Evolutionary conservation across 352 stramenopile genomes (phyloP).

Genomic region (Phytophthora crassamura): DNA sequence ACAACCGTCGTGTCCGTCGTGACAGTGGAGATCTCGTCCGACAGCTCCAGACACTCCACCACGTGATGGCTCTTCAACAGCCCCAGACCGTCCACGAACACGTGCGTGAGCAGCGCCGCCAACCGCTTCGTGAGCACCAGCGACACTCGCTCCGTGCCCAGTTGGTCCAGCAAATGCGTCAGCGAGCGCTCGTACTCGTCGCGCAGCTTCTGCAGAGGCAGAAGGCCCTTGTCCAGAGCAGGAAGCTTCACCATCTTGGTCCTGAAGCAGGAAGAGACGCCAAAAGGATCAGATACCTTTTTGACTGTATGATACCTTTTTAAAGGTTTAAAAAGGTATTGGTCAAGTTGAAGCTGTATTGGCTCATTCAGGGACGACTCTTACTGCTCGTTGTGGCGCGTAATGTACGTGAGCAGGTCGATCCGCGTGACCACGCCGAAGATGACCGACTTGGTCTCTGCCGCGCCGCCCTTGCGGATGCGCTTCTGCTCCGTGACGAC

Average conservation of each 20-base stretch:
- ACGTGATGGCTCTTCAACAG: conserved; percentile 45
- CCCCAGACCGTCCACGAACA: conserved; percentile 56
- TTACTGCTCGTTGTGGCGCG: conserved; percentile 57
- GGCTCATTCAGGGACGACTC: conserved; percentile 1
- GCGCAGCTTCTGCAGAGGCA: conserved; percentile 47
- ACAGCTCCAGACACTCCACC: conserved; percentile 64
- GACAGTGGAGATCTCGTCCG: conserved; percentile 50
- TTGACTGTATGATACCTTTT: no score
- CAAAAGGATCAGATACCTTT: conserved; percentile 18
- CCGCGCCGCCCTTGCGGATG: conserved; percentile 79
- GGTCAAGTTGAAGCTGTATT: conserved; percentile 28
- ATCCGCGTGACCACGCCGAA: conserved; percentile 96
- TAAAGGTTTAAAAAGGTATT: background rate
- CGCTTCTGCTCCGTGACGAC: conserved; percentile 94
- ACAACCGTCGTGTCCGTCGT: conserved; percentile 43
- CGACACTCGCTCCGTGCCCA: conserved; percentile 46
- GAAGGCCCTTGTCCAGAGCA: conserved; percentile 31
- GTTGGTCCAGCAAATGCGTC: conserved; percentile 44
- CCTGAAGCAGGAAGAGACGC: conserved; percentile 28
- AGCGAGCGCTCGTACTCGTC: conserved; percentile 53
- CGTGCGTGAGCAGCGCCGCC: conserved; percentile 63
- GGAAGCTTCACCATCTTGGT: conserved; percentile 38
- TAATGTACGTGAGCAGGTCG: conserved; percentile 97
- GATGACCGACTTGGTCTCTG: conserved; percentile 90
- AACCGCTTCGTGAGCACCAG: conserved; percentile 66